Conservation (phyloP, 2,329 filamentous ascomycete species). For the Fusarium sp. region DNA sequence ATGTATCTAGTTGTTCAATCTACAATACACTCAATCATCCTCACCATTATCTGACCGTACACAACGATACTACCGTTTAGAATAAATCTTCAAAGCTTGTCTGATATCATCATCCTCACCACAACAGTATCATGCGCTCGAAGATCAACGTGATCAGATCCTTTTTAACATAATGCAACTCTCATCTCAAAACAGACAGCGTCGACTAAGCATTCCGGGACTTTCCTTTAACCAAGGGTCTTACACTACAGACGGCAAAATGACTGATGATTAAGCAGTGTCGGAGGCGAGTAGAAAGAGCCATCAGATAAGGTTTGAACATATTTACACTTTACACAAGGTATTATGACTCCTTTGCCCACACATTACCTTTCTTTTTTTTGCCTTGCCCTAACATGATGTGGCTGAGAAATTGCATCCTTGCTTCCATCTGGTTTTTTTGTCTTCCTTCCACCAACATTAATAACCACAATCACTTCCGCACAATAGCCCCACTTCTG, state of each 20-base stretch:
- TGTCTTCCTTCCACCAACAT: too few species aligned
- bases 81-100: too few species aligned
- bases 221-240: neutral
- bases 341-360: neutral
- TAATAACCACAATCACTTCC: too few species aligned
- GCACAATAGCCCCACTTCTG: too few species aligned
- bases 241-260: neutral
- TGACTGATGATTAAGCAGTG: fast-evolving
- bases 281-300: fast-evolving
- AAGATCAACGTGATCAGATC: fast-evolving
- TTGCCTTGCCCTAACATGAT: neutral
- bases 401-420: too few species aligned
- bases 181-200: neutral
- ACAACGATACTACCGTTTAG: too few species aligned
- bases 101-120: neutral
- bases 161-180: neutral
- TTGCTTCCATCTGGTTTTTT: too few species aligned
- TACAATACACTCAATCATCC: too few species aligned
- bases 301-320: neutral
- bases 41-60: too few species aligned
- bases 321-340: neutral
- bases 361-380: neutral
- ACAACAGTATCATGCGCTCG: fast-evolving
- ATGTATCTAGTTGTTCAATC: neutral
- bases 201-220: neutral